Evolutionary conservation across 176 grass and related monocot genomes (phyloP).

Genomic region (Paspalum notatum): DNA sequence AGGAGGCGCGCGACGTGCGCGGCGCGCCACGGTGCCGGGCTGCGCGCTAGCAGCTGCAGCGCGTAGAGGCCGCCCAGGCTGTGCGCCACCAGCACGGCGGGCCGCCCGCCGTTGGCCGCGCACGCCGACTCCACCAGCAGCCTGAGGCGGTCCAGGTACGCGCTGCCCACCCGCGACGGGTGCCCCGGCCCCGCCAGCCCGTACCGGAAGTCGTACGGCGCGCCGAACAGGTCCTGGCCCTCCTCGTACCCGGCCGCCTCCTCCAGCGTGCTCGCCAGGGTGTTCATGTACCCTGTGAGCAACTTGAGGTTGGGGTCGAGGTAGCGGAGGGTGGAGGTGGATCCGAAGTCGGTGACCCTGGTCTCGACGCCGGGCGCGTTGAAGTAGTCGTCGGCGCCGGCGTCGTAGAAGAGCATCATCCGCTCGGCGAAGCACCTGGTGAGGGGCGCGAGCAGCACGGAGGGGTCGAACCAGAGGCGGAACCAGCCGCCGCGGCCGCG

Average conservation of each 20-base stretch:
- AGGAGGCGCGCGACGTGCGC: slow-evolving; percentile 64
- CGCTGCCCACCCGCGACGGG: slow-evolving; percentile 55
- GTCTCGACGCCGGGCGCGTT: slow-evolving; percentile 80
- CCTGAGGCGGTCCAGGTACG: slow-evolving; percentile 62
- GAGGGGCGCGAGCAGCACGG: slow-evolving; percentile 65
- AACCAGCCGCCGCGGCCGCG: slow-evolving; percentile 65
- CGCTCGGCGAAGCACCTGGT: slow-evolving; percentile 83
- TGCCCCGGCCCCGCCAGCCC: slow-evolving; percentile 68
- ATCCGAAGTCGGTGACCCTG: slow-evolving; percentile 65
- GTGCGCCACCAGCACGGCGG: slow-evolving; percentile 73
- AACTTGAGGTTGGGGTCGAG: slow-evolving; percentile 76
- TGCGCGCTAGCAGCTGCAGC: slow-evolving; percentile 70
- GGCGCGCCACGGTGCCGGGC: slow-evolving; percentile 44
- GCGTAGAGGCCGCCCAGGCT: slow-evolving; percentile 78
- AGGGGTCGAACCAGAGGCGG: slow-evolving; percentile 86
- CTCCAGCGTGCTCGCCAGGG: slow-evolving; percentile 64
- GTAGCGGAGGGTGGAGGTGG: slow-evolving; percentile 62
- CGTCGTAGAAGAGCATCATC: slow-evolving; percentile 61
- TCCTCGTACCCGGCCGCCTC: slow-evolving; percentile 71
- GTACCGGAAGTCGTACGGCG: slow-evolving; percentile 91
- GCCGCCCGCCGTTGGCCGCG: slow-evolving; percentile 50
- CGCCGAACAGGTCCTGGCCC: slow-evolving; percentile 62
- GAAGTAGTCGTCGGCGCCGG: slow-evolving; percentile 65
- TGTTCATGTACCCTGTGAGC: slow-evolving; percentile 71
- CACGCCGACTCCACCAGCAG: slow-evolving; percentile 61